phyloP scores from a whole-genome alignment of 176 grass and related monocot genomes.

The Dendrocalamus sinicus region DNA sequence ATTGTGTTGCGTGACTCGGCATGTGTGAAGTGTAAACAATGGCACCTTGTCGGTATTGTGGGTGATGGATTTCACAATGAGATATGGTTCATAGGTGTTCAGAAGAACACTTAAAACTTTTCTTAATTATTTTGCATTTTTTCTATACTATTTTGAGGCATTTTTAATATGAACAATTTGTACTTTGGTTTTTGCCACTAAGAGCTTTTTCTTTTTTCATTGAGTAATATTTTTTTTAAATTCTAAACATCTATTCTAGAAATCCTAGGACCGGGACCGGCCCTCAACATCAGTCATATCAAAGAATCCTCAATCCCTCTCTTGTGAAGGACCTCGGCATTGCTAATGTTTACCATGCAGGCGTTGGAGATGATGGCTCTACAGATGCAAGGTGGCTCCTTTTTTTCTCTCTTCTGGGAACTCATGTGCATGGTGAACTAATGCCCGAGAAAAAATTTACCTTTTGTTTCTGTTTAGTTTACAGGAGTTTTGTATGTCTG shows the following conservation, averaged over 20 bases:
- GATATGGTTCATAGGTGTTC: background rate
- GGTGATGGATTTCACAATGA: conserved; percentile 1
- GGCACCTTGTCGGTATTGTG: background rate
- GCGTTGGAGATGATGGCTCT: background rate
- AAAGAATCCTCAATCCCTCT: background rate
- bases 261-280: background rate
- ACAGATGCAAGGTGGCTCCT: background rate
- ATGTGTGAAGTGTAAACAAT: conserved; percentile 9
- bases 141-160: too few relatives aligned
- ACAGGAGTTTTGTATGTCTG: conserved; percentile 17
- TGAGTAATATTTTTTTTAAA: too few relatives aligned
- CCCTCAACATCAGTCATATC: background rate
- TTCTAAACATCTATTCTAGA: too few relatives aligned
- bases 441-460: background rate
- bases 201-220: too few relatives aligned
- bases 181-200: too few relatives aligned
- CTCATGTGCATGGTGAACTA: background rate
- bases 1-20: background rate
- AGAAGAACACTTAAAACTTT: too few relatives aligned
- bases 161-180: too few relatives aligned
- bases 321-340: background rate
- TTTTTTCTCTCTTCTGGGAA: background rate
- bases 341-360: background rate
- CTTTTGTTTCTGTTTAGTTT: background rate
- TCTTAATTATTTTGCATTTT: too few relatives aligned